phyloP scores from a whole-genome alignment of 345 rosid species.

The Lumnitzera littorea region DNA sequence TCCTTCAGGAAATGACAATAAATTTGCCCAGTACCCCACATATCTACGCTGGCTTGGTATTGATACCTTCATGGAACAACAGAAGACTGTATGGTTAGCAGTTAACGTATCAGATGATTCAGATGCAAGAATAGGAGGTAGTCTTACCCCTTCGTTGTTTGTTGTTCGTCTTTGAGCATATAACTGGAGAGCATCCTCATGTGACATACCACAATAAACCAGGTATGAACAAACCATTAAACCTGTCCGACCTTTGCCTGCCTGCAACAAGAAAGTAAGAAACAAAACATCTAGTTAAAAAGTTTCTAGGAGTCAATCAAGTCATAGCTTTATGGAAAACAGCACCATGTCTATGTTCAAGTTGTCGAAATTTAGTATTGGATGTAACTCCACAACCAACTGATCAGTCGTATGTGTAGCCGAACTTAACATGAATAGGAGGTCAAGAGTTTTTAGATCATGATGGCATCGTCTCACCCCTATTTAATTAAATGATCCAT shows the following conservation, averaged over 20 bases:
- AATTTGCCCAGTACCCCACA: slow-evolving; percentile 64
- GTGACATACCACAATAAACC: slow-evolving; percentile 70
- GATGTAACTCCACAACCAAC: no score
- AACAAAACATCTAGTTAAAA: neutral
- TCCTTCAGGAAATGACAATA: slow-evolving; percentile 37
- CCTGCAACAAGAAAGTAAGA: slow-evolving; percentile 39
- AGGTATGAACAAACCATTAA: slow-evolving; percentile 85
- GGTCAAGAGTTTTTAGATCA: neutral
- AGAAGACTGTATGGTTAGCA: neutral
- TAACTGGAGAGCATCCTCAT: slow-evolving; percentile 79
- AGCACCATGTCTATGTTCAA: no score
- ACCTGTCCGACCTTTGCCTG: slow-evolving; percentile 96
- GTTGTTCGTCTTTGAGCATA: slow-evolving; percentile 88
- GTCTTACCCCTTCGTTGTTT: slow-evolving; percentile 85
- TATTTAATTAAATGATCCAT: no score
- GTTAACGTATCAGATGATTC: no score
- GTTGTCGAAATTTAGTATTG: no score
- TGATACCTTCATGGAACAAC: slow-evolving; percentile 49
- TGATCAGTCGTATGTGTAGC: no score
- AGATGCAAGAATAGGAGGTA: no score
- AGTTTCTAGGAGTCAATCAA: neutral
- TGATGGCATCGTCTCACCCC: no score
- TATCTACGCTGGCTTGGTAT: slow-evolving; percentile 96
- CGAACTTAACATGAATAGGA: neutral
- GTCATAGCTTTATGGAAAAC: no score